These are phyloP conservation scores for Geosiphon pyriformis DNA, from an alignment of 192 early-diverging fungal species.

Conservation along the genomic window DNA sequence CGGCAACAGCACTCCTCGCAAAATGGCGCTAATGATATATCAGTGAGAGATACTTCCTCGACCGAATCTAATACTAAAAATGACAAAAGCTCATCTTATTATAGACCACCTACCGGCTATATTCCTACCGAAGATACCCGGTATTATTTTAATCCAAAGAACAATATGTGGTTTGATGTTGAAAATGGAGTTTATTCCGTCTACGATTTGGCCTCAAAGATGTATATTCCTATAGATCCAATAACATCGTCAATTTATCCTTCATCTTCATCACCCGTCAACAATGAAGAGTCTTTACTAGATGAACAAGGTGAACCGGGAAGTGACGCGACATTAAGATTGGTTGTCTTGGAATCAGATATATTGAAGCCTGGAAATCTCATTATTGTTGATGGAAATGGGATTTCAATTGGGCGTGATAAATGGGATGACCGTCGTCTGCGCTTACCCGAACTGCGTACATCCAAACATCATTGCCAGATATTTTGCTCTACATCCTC, in stretches of 20 bases:
- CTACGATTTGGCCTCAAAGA: conserved; percentile 41
- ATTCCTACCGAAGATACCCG: conserved; percentile 29
- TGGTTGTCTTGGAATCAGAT: conserved; percentile 49
- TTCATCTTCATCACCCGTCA: not conserved
- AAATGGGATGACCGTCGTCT: conserved; percentile 39
- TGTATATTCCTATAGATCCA: conserved; percentile 40
- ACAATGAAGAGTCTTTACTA: conserved; percentile 10
- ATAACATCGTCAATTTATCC: conserved; percentile 13
- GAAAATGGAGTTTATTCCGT: conserved; percentile 37
- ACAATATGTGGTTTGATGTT: conserved; percentile 47
- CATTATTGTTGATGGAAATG: conserved; percentile 45
- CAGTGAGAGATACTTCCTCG: not conserved
- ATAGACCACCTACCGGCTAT: conserved; percentile 5
- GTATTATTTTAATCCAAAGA: conserved; percentile 45
- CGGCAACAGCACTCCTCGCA: not conserved
- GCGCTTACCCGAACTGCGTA: conserved; percentile 54
- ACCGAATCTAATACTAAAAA: not conserved
- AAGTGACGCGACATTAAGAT: conserved; percentile 35
- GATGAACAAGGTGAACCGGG: conserved; percentile 29
- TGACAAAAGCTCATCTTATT: not conserved
- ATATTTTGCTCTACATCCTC: conserved; percentile 35
- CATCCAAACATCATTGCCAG: conserved; percentile 55
- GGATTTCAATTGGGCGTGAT: conserved; percentile 55
- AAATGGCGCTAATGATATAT: not conserved
- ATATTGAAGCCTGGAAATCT: conserved; percentile 35